Base-by-base conservation (phyloP, 192 early-diverging fungal genomes). In the Cladochytrium replicatum region DNA sequence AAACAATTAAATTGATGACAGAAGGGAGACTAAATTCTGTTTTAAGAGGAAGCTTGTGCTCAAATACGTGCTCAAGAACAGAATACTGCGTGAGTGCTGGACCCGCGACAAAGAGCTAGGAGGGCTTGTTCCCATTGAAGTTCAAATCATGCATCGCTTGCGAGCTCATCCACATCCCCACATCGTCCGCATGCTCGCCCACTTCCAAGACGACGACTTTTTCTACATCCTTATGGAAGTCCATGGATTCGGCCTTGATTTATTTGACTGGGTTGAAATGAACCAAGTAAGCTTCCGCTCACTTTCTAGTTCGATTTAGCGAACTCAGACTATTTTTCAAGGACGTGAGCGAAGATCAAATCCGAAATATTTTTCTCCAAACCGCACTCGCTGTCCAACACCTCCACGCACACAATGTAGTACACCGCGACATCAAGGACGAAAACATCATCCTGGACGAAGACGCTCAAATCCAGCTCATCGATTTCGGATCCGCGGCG, bases 351-450 rank as follows among this genome's bases (percentile, higher is more conserved):
- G 81, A 82, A 55, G 46, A 49, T 23, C 68, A 81, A 48, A n/a
- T n/a, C n/a, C n/a, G n/a, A 28, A 38, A 61, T 29, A 64, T 79
- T n/a, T 63, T 79, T 37, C 22, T 38, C 17, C 59, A 74, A 38
- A 52, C 68, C 13, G 56, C 61, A 2, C 32, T 39, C 6, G 68
- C 68, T 13, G 45, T 79, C 11, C 21, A 7, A 6, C 46, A 76
- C 44, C 48, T 79, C 11, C 67, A 79, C 56, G 8, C 48, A 19
- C 39, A 55, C 4, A 65, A 67, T 24, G 43, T 74, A 26, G 42
- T 32, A 32, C 82, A 86, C 41, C 58, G 84, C 26, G 85, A 93
- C 54, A 67, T 91, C 54, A 86, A 86, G 57, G 80, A 87, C 34
- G 86, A 88, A 52, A 88, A 88, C 54, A 70, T 85, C 23, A 77